Evolutionary conservation across 768 basidiomycete genomes (phyloP), one percentile per base, ranked within the genome.

Genomic region (Termitomyces titanicus): DNA sequence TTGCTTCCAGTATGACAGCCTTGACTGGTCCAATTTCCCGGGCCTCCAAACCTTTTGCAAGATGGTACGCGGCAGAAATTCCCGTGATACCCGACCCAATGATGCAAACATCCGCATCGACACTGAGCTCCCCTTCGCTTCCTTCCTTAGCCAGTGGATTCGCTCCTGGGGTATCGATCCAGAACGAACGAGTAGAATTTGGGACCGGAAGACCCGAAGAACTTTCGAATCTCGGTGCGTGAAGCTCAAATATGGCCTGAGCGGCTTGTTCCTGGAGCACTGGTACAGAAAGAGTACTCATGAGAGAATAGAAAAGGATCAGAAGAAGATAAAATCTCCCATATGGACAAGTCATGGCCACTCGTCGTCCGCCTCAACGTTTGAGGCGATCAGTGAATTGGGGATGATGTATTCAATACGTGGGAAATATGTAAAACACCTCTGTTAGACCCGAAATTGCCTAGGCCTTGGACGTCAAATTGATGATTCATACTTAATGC

Each of bases 61-160:
- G 72, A 64, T 92, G 88, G 66, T 89, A 92, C 11, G 89, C 87
- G 3, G 82, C 78, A 24, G 84, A 82, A 9, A 89, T 78, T 17
- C 91, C 91, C 0, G 91, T 89, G 31, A 93, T 86, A 0, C 91
- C 90, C 18, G 86, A 82, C 5, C 92, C 92, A 42, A 94, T 83
- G 59, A 93, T 84, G 57, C 85, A 90, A 10, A 92, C 72, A 62
- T 93, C 91, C 3, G 84, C 83, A 50, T 84, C 80, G 0, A 64
- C 43, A 0, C 83, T 81, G n/a, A 92, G 68, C 1, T 67, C 58
- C 0, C 87, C 88, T 5, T 72, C 68, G 62, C 89, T 89, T 0
- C 92, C 92, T 53, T 81, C 79, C 3, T 69, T 72, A 0, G 85
- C 87, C 0, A 91, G 71, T 0, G 88, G 88, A 64, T 88, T 90